Conservation (phyloP, 2,329 filamentous ascomycete genomes). For the Diaporthe velutina region DNA sequence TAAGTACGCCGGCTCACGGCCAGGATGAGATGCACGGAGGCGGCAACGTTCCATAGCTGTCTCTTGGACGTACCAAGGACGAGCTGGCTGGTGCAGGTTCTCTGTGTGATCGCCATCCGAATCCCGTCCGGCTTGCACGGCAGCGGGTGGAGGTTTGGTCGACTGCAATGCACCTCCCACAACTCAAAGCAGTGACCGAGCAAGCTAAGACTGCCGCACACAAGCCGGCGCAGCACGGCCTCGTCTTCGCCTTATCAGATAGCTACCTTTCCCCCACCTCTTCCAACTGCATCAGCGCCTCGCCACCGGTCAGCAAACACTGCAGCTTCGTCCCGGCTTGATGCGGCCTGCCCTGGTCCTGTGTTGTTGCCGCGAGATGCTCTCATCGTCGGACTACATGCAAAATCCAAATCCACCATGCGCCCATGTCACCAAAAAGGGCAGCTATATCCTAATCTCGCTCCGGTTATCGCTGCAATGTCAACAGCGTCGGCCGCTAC, state of each 20-base stretch:
- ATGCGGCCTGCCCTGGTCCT: slow-evolving; percentile 9
- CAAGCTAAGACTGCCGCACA: neutral
- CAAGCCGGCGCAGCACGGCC: neutral
- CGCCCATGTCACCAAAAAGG: neutral
- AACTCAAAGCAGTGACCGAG: slow-evolving; percentile 18
- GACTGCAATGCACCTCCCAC: neutral
- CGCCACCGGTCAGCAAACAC: slow-evolving; percentile 16
- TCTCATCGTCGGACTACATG: slow-evolving; percentile 17
- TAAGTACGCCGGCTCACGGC: neutral
- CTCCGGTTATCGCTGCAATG: slow-evolving; percentile 26
- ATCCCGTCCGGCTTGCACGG: slow-evolving; percentile 14
- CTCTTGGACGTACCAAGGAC: neutral
- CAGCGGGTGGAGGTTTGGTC: neutral
- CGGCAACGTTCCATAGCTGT: neutral
- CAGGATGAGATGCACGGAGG: neutral
- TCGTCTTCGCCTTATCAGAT: slow-evolving; percentile 22
- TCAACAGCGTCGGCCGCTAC: slow-evolving; percentile 7
- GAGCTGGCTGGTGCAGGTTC: slow-evolving; percentile 1
- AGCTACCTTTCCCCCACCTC: neutral
- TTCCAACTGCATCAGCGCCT: neutral
- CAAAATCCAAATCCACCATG: neutral
- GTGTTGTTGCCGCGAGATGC: neutral
- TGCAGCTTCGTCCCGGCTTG: slow-evolving; percentile 12
- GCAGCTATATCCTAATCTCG: slow-evolving; percentile 9
- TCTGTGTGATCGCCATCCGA: slow-evolving; percentile 25